Evolutionary conservation across 306 rosid species (phyloP), one percentile per base, ranked within the genome.

Genomic region (Lathyrus sativus): DNA sequence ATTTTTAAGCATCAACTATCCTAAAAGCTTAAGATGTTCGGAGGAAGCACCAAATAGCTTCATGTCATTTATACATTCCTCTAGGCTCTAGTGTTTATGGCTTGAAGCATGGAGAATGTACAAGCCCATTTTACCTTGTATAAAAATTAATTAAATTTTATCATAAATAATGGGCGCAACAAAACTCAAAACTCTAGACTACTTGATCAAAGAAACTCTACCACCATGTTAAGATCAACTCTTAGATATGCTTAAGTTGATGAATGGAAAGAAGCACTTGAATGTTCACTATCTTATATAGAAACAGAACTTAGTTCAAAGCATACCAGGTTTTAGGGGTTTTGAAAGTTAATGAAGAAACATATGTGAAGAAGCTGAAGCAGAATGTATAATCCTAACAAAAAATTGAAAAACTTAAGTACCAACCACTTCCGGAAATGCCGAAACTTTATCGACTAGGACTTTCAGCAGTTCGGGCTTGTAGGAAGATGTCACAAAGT

Each of bases 381-480:
- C 22, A 64, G 33, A 60, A 56, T 65, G 41, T 50, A 53, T 14
- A 44, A 71, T 37, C 51, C 11, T 17, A 54, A 45, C 17, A 37
- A 76, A 79, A 71, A 41, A 55, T 17, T 76, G 51, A 49, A 46
- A 72, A 70, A 50, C 24, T 8, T 11, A n/a, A 54, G 56, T 59
- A 85, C 97, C 57, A 53, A 92, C 98, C 98, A 92, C 98, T 90
- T 86, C 98, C 68, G 96, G 90, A 74, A 90, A 76, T 14, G 60
- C 79, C 56, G 87, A 78, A 79, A 88, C 79, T 84, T 79, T 88
- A 73, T 86, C 83, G 43, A 88, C 86, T 37, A 92, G 79, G 71
- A 89, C 85, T 84, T 74, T 72, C 79, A 92, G 87, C 71, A 85
- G 80, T 65, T 86, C 90, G 46, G 91, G 91, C 78, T 83, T 75